Evolutionary conservation across 139 green algal genomes (phyloP).

Genomic region (Astrephomene gubernaculifera): DNA sequence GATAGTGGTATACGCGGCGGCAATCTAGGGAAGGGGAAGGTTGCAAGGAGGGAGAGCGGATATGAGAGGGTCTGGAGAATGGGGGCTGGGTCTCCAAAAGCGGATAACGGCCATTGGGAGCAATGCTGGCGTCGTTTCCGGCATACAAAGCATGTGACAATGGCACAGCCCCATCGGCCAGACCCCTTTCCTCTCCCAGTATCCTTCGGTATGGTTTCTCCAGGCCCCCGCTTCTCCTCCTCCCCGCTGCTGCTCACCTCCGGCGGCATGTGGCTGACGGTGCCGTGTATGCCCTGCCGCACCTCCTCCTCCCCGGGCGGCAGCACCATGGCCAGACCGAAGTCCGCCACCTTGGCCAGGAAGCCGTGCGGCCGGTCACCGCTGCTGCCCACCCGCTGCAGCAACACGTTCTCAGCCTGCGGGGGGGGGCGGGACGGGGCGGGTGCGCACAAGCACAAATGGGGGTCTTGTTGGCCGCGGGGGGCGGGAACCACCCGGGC

Average conservation of each 20-base stretch:
- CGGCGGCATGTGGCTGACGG: slow-evolving; percentile 59
- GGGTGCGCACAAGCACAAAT: neutral
- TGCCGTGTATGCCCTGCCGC: slow-evolving; percentile 54
- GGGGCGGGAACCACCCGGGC: neutral
- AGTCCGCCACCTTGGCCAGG: slow-evolving; percentile 56
- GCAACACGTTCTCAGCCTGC: slow-evolving; percentile 61
- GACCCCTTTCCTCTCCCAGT: neutral
- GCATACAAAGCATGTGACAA: too few relatives aligned
- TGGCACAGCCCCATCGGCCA: too few relatives aligned
- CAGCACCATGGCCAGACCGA: slow-evolving; percentile 52
- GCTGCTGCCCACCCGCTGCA: neutral
- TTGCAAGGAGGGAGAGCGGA: neutral
- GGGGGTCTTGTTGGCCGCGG: neutral
- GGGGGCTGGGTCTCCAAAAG: too few relatives aligned
- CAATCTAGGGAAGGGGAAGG: neutral
- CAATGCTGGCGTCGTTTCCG: too few relatives aligned
- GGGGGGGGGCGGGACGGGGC: neutral
- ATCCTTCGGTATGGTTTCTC: neutral
- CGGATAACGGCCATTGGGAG: too few relatives aligned
- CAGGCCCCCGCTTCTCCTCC: neutral
- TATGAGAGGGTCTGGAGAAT: too few relatives aligned
- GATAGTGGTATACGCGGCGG: too few relatives aligned
- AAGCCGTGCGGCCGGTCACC: slow-evolving; percentile 33
- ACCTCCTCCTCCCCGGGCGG: slow-evolving; percentile 34
- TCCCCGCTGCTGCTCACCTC: slow-evolving; percentile 19